phyloP scores from a whole-genome alignment of 768 basidiomycete species.

The Leccinum subgranulosum region DNA sequence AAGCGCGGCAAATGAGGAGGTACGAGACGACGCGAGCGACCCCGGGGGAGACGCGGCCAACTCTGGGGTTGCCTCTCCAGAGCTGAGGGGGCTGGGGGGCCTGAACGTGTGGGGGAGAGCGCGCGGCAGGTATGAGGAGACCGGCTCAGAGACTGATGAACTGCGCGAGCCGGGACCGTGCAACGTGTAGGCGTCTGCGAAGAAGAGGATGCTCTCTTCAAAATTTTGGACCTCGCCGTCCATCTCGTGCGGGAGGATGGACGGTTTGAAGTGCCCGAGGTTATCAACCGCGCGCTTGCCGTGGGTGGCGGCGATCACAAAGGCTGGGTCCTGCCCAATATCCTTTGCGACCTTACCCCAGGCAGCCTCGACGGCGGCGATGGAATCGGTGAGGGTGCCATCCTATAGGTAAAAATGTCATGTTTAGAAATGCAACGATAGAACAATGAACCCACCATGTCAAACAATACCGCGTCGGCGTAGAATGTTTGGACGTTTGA shows the following conservation, averaged over 20 bases:
- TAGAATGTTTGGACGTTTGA: constrained; percentile 37
- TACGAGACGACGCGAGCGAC: constrained; percentile 43
- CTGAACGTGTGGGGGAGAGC: neutral
- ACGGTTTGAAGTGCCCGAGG: constrained; percentile 57
- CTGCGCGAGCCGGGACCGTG: constrained; percentile 39
- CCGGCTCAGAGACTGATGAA: constrained; percentile 12
- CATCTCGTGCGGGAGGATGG: constrained; percentile 53
- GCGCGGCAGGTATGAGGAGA: neutral
- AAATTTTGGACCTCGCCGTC: constrained; percentile 57
- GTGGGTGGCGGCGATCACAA: constrained; percentile 74
- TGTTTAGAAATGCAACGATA: constrained; percentile 7
- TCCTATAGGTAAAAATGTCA: constrained; percentile 42
- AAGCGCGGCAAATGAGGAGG: constrained; percentile 37
- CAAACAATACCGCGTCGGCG: constrained; percentile 61
- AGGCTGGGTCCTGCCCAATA: constrained; percentile 62
- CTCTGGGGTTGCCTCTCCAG: constrained; percentile 42
- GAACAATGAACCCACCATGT: constrained; percentile 49
- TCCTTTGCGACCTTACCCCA: constrained; percentile 72
- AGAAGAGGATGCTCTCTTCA: constrained; percentile 63
- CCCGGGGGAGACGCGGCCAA: constrained; percentile 32
- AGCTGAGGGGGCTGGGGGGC: constrained; percentile 21
- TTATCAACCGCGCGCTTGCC: constrained; percentile 78
- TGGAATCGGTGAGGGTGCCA: constrained; percentile 72
- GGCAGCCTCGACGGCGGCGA: constrained; percentile 69
- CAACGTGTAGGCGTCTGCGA: constrained; percentile 54